Base-by-base conservation (phyloP, 352 stramenopile species). In the Elongisporangium undulatum region DNA sequence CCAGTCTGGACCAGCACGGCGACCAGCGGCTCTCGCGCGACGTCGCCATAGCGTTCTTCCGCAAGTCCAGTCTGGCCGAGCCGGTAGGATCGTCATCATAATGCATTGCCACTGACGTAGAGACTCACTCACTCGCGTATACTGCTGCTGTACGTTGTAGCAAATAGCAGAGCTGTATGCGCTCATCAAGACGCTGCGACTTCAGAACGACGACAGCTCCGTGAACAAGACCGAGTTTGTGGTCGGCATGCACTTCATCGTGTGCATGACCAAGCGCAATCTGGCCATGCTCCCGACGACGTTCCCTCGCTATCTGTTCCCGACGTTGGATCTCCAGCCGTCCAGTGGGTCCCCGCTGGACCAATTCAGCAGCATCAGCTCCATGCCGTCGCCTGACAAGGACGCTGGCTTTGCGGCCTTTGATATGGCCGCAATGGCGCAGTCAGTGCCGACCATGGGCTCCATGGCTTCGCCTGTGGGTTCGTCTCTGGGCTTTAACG, bases 241-340 rank as follows among this genome's bases (percentile, higher is more conserved):
- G 50, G 73, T 86, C 55, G 77, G 64, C 38, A 92, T 92, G 83
- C 83, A 92, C 67, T 67, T 92, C 17, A 90, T 92, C 53, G 75
- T 90, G 65, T 92, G 83, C 59, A 78, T 83, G 55, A 90, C 83
- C 22, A 90, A 90, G 62, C 80, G 83, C 29, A 79, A 68, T 49
- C 65, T 90, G n/a, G 59, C 62, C 0, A 64, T 63, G 39, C 66
- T 92, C 41, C 80, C 83, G 7, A 26, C 63, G 13, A 63, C 55
- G 3, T 87, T 90, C 48, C 79, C 80, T 13, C 72, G 49, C 6
- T 85, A 88, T 21, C 55, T 90, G 38, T 92, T 92, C 62, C 79
- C 81, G 6, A 78, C 74, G 8, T 58, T 92, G 17, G 62, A 80
- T n/a, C 58, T 87, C 41, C 78, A 65, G 23, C 63, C 74, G 4